Evolutionary conservation across 2,329 filamentous ascomycete species (phyloP), one percentile per base, ranked within the genome.

Genomic region (Microdochium paspali): DNA sequence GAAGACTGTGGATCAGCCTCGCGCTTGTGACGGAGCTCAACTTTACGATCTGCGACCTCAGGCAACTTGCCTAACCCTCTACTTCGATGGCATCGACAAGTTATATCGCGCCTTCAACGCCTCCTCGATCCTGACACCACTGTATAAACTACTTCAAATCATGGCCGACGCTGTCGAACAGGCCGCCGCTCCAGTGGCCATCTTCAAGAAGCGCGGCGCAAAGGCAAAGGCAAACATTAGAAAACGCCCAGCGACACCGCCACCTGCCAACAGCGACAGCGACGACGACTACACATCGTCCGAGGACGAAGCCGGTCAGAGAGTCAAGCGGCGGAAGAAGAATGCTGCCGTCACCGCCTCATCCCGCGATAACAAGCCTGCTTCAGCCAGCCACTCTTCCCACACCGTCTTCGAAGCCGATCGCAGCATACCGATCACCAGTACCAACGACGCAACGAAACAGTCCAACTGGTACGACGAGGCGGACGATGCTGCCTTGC

Each of bases 391-490:
- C 31, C 65, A 69, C 7, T 71, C 77, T 23, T 66, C 69, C 13
- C 67, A 78, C 50, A 76, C 79, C 44, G 66, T 76, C 53, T 79
- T 77, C 65, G 65, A 74, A 46, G 78, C 83, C 49, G 77, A 88
- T 63, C 74, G 83, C 54, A 75, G 70, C 49, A 66, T 80, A 23
- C 73, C 74, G 53, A 80, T 89, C 56, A 73, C 80, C 56, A 75
- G 74, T 53, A 79, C 78, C 57, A 91, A 91, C 63, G 90, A 96
- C 62, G 91, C 93, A 20, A 97, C 91, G 1, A 95, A 94, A 59
- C 78, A 83, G 40, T 85, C 79, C 48, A 87, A 95, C 63, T 96
- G 90, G 90, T 93, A 85, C 66, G 90, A 95, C 51, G 87, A 91
- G 50, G n/a, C n/a, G n/a, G 73, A 76, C 42, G 42, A 44, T n/a